These are phyloP conservation scores for Rosa multiflora DNA, from an alignment of 306 rosid species.

Conservation along the genomic window DNA sequence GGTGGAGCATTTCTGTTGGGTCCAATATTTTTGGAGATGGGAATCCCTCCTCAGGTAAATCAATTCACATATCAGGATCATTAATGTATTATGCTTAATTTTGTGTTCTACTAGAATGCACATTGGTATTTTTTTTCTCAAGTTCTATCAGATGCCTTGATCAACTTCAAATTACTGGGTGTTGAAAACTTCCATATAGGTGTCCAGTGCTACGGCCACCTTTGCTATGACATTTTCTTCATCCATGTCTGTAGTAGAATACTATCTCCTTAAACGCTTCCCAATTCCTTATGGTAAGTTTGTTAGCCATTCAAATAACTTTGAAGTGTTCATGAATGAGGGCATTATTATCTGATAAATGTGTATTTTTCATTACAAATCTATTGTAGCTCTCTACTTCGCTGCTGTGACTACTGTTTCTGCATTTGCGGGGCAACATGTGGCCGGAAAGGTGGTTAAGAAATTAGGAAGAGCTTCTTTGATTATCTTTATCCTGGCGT, in stretches of 20 bases:
- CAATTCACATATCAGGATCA: background rate
- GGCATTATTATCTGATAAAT: background rate
- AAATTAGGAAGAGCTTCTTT: constrained; percentile 68
- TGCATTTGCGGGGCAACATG: constrained; percentile 60
- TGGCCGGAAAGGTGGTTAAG: constrained; percentile 54
- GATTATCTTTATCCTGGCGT: constrained; percentile 69
- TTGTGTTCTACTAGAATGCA: background rate
- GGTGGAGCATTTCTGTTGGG: constrained; percentile 89
- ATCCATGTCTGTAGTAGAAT: constrained; percentile 80
- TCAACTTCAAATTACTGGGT: background rate
- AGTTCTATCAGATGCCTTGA: background rate
- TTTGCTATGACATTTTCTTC: constrained; percentile 82
- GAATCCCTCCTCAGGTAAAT: constrained; percentile 76
- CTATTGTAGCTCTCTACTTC: constrained; percentile 53
- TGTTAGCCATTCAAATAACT: background rate
- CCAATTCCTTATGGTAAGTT: constrained; percentile 69
- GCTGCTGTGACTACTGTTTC: constrained; percentile 53
- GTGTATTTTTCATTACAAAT: background rate
- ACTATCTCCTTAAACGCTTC: constrained; percentile 66
- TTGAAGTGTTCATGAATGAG: background rate
- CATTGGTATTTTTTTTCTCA: background rate
- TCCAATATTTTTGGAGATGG: constrained; percentile 72
- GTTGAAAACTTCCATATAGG: constrained; percentile 37
- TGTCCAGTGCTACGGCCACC: constrained; percentile 81
- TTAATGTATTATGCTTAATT: background rate